These are phyloP conservation scores for Coemansia sp. DNA, from an alignment of 192 early-diverging fungal genomes.

Conservation along the genomic window DNA sequence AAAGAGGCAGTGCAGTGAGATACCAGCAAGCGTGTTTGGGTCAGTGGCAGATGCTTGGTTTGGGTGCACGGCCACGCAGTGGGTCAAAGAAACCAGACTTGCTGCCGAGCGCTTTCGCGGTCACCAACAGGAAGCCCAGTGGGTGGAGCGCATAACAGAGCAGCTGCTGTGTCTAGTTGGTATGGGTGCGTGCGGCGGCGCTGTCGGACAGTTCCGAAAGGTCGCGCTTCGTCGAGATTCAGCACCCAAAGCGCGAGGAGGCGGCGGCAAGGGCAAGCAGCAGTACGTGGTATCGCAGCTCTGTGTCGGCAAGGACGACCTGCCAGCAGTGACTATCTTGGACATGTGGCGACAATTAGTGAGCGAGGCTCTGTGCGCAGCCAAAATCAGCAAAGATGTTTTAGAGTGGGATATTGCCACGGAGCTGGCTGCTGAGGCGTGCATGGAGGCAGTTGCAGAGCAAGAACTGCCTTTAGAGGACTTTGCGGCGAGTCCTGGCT, in stretches of 20 bases:
- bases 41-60: conserved; percentile 18
- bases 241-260: neutral
- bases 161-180: conserved; percentile 3
- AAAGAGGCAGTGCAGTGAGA: neutral
- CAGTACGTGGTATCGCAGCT: neutral
- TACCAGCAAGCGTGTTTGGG: conserved; percentile 10
- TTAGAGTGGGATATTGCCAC: neutral
- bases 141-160: conserved; percentile 8
- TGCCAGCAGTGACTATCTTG: neutral
- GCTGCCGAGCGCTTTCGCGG: conserved; percentile 1
- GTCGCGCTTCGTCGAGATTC: neutral
- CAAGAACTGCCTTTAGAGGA: neutral
- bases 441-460: neutral
- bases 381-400: neutral
- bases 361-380: neutral
- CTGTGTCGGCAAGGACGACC: neutral
- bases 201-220: neutral
- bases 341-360: conserved; percentile 6
- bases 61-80: conserved; percentile 30
- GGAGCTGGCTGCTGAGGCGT: neutral
- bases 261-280: neutral
- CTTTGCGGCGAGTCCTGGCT: neutral
- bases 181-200: neutral
- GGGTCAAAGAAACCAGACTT: conserved; percentile 17
- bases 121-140: neutral